Evolutionary conservation across 805 yeast genomes (phyloP).

Genomic region (Vanderwaltozyma tropicalis): DNA sequence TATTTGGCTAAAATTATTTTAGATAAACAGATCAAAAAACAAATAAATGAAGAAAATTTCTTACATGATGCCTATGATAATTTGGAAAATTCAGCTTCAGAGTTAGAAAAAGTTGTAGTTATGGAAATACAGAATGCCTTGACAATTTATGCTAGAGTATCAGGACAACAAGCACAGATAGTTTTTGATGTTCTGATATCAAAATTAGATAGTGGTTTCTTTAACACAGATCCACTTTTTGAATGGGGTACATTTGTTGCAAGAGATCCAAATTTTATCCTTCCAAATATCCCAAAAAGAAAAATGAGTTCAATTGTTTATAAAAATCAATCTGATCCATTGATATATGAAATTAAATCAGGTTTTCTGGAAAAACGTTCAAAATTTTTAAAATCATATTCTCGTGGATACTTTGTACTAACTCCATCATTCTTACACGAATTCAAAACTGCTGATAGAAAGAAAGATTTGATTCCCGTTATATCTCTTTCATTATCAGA

Average conservation of each 20-base stretch:
- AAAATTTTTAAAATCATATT: constrained; percentile 80
- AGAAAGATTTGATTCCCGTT: constrained; percentile 70
- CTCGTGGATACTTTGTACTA: constrained; percentile 82
- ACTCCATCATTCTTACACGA: constrained; percentile 87
- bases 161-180: constrained; percentile 66
- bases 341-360: constrained; percentile 58
- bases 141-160: constrained; percentile 56
- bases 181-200: constrained; percentile 59
- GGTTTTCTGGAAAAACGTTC: constrained; percentile 86
- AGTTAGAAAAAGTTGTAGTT: constrained; percentile 80
- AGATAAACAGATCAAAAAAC: constrained; percentile 69
- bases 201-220: constrained; percentile 56
- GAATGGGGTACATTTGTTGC: constrained; percentile 85
- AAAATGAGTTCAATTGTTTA: constrained; percentile 52
- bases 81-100: constrained; percentile 78
- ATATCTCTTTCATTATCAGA: constrained; percentile 73
- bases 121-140: constrained; percentile 78
- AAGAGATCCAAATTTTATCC: constrained; percentile 62
- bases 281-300: constrained; percentile 52
- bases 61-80: constrained; percentile 83
- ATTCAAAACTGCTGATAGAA: constrained; percentile 74
- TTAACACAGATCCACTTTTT: constrained; percentile 64
- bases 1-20: constrained; percentile 59
- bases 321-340: constrained; percentile 58
- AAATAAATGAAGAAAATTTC: constrained; percentile 73